A percentile compares a stretch with the other conserved stretches of the same genome.
Evolutionary conservation across 257 asterid species (phyloP).

Genomic region (Solanum etuberosum): DNA sequence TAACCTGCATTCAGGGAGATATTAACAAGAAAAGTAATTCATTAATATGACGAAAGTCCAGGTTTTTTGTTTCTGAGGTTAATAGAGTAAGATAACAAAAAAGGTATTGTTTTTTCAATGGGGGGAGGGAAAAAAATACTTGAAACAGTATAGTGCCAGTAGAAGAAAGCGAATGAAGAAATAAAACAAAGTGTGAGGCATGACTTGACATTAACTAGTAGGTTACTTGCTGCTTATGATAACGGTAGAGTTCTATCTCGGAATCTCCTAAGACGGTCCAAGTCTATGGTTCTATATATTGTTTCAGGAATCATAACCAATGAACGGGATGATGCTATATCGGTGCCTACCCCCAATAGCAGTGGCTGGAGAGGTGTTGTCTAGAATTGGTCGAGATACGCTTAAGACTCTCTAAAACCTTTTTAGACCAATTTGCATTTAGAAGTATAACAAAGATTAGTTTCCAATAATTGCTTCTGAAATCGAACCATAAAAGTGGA

Average conservation of each 20-base stretch:
- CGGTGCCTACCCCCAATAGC: neutral
- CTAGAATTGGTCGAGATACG: neutral
- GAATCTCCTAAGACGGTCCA: neutral
- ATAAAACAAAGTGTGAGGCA: neutral
- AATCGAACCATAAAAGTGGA: neutral
- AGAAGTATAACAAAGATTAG: neutral
- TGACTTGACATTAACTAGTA: neutral
- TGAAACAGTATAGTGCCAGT: neutral
- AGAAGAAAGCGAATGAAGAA: no score
- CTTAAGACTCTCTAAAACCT: neutral
- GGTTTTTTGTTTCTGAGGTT: neutral
- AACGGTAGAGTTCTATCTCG: neutral
- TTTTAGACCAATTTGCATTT: neutral
- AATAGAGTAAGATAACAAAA: no score
- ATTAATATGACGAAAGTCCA: neutral
- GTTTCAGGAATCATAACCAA: neutral
- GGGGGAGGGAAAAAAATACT: neutral
- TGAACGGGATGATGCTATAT: neutral
- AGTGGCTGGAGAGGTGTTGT: neutral
- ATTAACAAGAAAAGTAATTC: neutral
- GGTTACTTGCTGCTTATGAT: neutral
- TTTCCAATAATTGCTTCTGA: neutral
- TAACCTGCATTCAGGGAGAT: slow-evolving; percentile 23
- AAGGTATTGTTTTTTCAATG: neutral
- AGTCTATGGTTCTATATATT: neutral